Percentiles rank a stretch among this genome's conserved stretches.
Evolutionary conservation across 2,329 filamentous ascomycete species (phyloP).

Genomic region (Sporothrix humicola): DNA sequence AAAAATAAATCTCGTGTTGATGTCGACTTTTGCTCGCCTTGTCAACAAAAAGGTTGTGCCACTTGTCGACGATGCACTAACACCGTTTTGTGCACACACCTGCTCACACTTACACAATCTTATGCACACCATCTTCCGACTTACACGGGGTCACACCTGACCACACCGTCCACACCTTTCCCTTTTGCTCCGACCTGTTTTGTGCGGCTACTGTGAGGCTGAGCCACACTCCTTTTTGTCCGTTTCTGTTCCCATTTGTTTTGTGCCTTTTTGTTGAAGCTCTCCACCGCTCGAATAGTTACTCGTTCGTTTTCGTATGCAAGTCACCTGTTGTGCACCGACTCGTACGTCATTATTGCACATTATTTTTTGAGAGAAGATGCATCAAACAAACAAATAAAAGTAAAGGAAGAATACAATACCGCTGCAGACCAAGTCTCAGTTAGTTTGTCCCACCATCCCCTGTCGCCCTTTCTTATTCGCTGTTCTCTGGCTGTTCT

Average conservation of each 20-base stretch:
- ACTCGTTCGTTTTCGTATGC: not conserved
- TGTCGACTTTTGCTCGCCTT: not conserved
- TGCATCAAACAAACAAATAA: not conserved
- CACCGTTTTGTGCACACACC: not conserved
- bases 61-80: not conserved
- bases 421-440: not conserved
- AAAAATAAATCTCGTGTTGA: slow-evolving; percentile 12
- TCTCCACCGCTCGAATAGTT: not conserved
- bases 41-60: not conserved
- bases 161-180: not conserved
- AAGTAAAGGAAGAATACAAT: not conserved
- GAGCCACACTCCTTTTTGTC: not conserved
- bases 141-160: not conserved
- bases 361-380: not conserved
- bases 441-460: slow-evolving; percentile 9
- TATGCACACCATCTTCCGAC: no score
- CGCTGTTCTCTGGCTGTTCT: no score
- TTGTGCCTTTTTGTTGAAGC: not conserved
- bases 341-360: not conserved
- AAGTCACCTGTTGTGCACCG: not conserved
- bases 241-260: not conserved
- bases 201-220: not conserved
- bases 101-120: not conserved
- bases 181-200: not conserved
- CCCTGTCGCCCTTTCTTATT: not conserved